Percentiles rank a stretch among this genome's conserved stretches.
phyloP scores from a whole-genome alignment of 352 stramenopile species.

The Pythium rishiriense region DNA sequence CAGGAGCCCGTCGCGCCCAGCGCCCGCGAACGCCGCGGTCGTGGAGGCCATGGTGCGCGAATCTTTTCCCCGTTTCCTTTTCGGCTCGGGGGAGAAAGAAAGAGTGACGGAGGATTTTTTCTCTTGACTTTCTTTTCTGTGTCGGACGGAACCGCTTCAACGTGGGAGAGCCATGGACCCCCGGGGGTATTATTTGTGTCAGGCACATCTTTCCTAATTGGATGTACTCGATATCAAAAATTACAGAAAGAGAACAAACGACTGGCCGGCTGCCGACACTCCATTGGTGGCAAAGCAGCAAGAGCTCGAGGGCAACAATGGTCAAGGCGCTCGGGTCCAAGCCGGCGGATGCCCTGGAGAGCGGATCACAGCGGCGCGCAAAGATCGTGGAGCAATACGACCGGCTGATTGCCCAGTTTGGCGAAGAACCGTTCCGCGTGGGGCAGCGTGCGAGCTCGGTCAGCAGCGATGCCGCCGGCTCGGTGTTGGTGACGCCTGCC shows the following conservation, averaged over 20 bases:
- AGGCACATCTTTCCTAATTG: background rate
- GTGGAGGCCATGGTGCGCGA: background rate
- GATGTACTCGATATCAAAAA: background rate
- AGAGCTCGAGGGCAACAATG: constrained; percentile 13
- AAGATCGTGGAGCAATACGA: constrained; percentile 44
- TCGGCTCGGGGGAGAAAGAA: background rate
- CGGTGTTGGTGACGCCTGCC: constrained; percentile 23
- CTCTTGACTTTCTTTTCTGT: background rate
- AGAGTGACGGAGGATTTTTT: background rate
- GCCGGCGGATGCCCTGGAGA: background rate
- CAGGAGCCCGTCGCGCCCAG: background rate
- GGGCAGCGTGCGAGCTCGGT: constrained; percentile 37
- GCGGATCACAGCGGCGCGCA: constrained; percentile 11
- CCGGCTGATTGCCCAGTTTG: constrained; percentile 54
- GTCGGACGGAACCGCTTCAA: background rate
- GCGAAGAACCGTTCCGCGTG: constrained; percentile 52
- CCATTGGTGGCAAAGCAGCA: constrained; percentile 19
- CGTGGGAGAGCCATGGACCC: background rate
- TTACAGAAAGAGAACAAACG: constrained; percentile 22
- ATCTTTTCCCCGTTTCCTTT: background rate
- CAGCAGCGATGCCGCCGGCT: constrained; percentile 35
- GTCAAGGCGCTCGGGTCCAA: constrained; percentile 3
- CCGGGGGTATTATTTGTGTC: background rate
- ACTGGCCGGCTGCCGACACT: constrained; percentile 2
- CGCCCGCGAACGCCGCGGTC: constrained; percentile 3